Percentiles rank a stretch among this genome's conserved stretches.
phyloP scores from a whole-genome alignment of 2,329 filamentous ascomycete genomes.

The Sporothrix phasma region DNA sequence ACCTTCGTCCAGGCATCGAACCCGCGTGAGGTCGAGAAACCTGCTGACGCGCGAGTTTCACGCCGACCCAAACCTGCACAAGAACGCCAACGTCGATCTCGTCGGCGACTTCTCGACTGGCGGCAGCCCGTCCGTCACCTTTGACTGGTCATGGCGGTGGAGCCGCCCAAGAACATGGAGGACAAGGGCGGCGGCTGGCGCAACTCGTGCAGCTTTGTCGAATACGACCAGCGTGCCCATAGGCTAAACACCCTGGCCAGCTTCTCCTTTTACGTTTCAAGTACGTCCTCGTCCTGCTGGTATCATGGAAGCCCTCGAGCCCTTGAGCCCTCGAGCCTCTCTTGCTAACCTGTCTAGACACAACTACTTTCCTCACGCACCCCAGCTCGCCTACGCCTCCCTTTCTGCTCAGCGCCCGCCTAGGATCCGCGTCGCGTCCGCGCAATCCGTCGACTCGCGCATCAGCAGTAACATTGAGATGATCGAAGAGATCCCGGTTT shows the following conservation, averaged over 20 bases:
- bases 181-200: slow-evolving; percentile 88
- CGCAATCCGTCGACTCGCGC: slow-evolving; percentile 76
- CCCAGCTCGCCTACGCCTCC: slow-evolving; percentile 60
- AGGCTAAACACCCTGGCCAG: slow-evolving; percentile 77
- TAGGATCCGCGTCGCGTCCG: slow-evolving; percentile 72
- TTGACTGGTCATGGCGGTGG: slow-evolving; percentile 97
- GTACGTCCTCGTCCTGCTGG: slow-evolving; percentile 33
- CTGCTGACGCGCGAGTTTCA: slow-evolving; percentile 92
- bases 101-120: slow-evolving; percentile 85
- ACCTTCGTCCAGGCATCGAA: slow-evolving; percentile 89
- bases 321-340: neutral
- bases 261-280: slow-evolving; percentile 93
- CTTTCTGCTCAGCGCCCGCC: slow-evolving; percentile 66
- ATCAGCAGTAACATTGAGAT: slow-evolving; percentile 66
- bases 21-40: slow-evolving; percentile 78
- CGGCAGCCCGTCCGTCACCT: slow-evolving; percentile 74
- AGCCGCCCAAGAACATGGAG: slow-evolving; percentile 70
- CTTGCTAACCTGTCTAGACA: slow-evolving; percentile 28
- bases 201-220: slow-evolving; percentile 92
- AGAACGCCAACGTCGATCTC: slow-evolving; percentile 88
- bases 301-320: neutral
- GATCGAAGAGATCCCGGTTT: slow-evolving; percentile 49
- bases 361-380: slow-evolving; percentile 37
- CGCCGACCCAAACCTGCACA: slow-evolving; percentile 92
- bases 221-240: slow-evolving; percentile 92